Percentiles rank a stretch among this genome's conserved stretches.
Evolutionary conservation across 306 rosid species (phyloP).

Genomic region (Begonia masoniana): DNA sequence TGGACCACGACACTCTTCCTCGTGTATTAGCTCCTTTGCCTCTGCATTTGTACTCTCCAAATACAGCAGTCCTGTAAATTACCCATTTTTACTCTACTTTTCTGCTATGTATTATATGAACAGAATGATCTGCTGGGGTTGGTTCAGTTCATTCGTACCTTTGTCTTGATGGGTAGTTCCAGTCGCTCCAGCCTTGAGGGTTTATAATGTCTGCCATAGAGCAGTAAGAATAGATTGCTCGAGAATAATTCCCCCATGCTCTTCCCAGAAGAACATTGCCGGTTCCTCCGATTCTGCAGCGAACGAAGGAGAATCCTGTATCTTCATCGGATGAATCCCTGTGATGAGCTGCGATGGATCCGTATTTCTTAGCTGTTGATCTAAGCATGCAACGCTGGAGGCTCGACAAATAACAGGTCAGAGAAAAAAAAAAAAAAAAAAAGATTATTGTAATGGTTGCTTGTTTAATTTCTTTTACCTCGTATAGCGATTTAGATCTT

Average conservation of each 20-base stretch:
- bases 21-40: slow-evolving; percentile 58
- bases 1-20: slow-evolving; percentile 63
- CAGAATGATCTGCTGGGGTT: too few species aligned
- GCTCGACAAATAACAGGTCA: not conserved
- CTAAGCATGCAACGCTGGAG: slow-evolving; percentile 52
- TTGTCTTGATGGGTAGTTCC: slow-evolving; percentile 60
- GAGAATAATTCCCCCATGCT: slow-evolving; percentile 85
- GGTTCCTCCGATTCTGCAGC: slow-evolving; percentile 48
- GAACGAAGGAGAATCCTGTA: slow-evolving; percentile 68
- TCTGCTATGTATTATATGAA: too few species aligned
- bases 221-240: slow-evolving; percentile 56
- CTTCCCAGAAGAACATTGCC: slow-evolving; percentile 59
- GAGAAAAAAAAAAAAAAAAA: too few species aligned
- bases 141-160: slow-evolving; percentile 18
- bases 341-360: slow-evolving; percentile 92
- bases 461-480: slow-evolving; percentile 22
- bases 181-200: slow-evolving; percentile 70
- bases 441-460: too few species aligned
- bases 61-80: slow-evolving; percentile 57
- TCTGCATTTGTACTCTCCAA: slow-evolving; percentile 51
- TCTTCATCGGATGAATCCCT: slow-evolving; percentile 33
- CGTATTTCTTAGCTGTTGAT: slow-evolving; percentile 39
- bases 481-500: slow-evolving; percentile 55
- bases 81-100: too few species aligned
- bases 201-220: slow-evolving; percentile 36